Evolutionary conservation across 2,329 filamentous ascomycete species (phyloP).

Genomic region (Teratosphaeria destructans): DNA sequence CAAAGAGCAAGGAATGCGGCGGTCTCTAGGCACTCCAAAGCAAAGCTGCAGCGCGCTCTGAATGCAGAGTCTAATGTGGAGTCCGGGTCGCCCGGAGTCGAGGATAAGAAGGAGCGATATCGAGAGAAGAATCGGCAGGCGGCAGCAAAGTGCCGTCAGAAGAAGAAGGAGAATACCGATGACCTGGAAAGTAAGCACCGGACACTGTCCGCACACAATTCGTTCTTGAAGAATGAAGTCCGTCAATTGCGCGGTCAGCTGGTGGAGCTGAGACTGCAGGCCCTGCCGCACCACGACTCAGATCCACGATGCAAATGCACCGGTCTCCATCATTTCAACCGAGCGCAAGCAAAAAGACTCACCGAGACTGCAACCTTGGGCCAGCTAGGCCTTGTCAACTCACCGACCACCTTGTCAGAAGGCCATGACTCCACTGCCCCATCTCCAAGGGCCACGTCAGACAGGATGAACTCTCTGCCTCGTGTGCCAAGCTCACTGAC

Average conservation of each 20-base stretch:
- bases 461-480: background rate
- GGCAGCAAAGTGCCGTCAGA: constrained; percentile 63
- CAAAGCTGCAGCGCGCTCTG: constrained; percentile 9
- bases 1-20: constrained; percentile 23
- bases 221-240: constrained; percentile 20
- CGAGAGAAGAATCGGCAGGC: constrained; percentile 63
- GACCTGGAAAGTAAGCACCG: constrained; percentile 39
- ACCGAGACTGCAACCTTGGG: background rate
- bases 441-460: background rate
- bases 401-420: background rate
- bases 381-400: background rate
- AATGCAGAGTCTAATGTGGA: background rate
- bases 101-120: constrained; percentile 46
- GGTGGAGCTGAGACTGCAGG: constrained; percentile 21
- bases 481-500: background rate
- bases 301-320: constrained; percentile 22
- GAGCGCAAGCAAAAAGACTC: constrained; percentile 10
- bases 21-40: constrained; percentile 20
- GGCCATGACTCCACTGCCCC: background rate
- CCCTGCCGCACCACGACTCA: constrained; percentile 20
- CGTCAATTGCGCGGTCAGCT: constrained; percentile 24
- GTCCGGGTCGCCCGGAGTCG: constrained; percentile 6
- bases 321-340: constrained; percentile 24
- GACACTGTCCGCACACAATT: constrained; percentile 26
- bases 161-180: constrained; percentile 51